These are phyloP conservation scores for Quercus parvula DNA, from an alignment of 306 rosid genomes.

Conservation along the genomic window DNA sequence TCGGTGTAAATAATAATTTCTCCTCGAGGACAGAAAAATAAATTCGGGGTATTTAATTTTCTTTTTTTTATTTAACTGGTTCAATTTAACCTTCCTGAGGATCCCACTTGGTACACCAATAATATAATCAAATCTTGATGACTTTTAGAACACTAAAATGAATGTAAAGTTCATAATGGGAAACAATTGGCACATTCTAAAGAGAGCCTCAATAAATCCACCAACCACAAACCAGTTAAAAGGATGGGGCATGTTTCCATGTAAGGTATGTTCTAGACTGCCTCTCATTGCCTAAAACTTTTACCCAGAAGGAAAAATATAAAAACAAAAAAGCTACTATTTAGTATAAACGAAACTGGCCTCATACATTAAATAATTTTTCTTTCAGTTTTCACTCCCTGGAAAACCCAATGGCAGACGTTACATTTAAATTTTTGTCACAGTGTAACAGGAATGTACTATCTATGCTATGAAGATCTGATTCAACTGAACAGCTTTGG, in stretches of 20 bases:
- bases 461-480: slow-evolving; percentile 31
- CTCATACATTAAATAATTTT: neutral
- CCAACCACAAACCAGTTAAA: neutral
- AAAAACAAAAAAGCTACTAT: neutral
- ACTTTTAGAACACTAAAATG: too few species aligned
- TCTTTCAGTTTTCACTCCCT: slow-evolving; percentile 8
- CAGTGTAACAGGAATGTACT: slow-evolving; percentile 51
- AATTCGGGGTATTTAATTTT: too few species aligned
- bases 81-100: too few species aligned
- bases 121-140: too few species aligned
- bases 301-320: neutral
- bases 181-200: neutral
- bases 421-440: slow-evolving; percentile 44
- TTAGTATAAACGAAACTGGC: neutral
- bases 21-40: too few species aligned
- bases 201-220: neutral
- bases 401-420: slow-evolving; percentile 55
- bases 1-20: too few species aligned
- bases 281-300: neutral
- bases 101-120: too few species aligned
- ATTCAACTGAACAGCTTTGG: slow-evolving; percentile 20
- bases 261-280: slow-evolving; percentile 5
- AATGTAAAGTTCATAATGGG: too few species aligned
- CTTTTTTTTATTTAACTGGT: too few species aligned
- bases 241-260: neutral